Base-by-base conservation (phyloP, 441 rosid genomes). In the Erodium chrysanthum region DNA sequence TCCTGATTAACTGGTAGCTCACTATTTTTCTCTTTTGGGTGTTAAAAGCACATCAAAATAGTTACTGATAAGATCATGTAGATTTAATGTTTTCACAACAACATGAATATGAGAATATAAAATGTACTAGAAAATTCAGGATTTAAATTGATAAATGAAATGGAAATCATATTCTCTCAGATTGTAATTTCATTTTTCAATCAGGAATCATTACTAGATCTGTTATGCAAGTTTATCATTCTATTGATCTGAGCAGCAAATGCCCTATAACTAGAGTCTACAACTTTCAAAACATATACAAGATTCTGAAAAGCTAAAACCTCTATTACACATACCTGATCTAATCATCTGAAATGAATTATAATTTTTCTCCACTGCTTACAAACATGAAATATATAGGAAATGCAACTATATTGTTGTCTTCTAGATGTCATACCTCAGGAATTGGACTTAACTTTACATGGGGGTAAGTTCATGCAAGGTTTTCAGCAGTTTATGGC, bases 381-480 rank as follows among this genome's bases (percentile, higher is more conserved):
- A 54, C 61, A 18, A 20, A 54, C 61, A 20, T 20, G 7, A 54
- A 54, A 54, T 54, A 54, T 54, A 54, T 20, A 54, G 0, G 11
- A 54, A 20, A 7, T 20, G 25, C 9, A 54, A 54, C 59, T 15
- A 54, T 7, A 54, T 54, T 44, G 61, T 2, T 54, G 5, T 54
- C 61, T 54, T 20, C 61, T 20, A 54, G 7, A n/a, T 52, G 15
- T 52, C 23, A 54, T 54, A 8, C 60, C 60, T 54, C 23, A 18
- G 60, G 10, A 54, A 54, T n/a, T 18, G 11, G 60, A 18, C 66
- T 73, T 77, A 81, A 70, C 73, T 37, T 37, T 9, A 37, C 42
- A 37, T 3, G 0, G 42, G 3, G 29, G n/a, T 3, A 27, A 27
- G 3, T 27, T 27, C 29, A 27, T 27, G 29, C 29, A 27, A 27